Percentiles rank a stretch among this genome's conserved stretches.
Evolutionary conservation across 208 protist genomes (phyloP).

Genomic region (Leishmania arabica): DNA sequence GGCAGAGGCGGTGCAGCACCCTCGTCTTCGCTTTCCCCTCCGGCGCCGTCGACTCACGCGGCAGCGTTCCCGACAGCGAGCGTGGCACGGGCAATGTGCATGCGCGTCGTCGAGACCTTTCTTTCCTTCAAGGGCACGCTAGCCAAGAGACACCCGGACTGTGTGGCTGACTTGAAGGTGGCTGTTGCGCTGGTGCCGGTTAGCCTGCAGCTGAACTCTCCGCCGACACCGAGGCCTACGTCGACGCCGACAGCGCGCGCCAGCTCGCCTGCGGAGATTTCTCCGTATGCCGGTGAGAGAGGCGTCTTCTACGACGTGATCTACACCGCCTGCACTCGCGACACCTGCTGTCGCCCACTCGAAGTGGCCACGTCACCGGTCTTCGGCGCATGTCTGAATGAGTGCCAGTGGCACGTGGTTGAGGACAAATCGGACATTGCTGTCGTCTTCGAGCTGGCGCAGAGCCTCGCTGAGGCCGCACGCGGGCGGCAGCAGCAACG

Average conservation of each 20-base stretch:
- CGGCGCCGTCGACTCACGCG: not conserved
- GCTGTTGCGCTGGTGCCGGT: slow-evolving; percentile 21
- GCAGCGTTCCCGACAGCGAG: not conserved
- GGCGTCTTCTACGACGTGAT: slow-evolving; percentile 28
- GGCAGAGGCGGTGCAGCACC: not conserved
- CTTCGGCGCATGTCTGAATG: slow-evolving; percentile 48
- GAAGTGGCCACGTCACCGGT: slow-evolving; percentile 47
- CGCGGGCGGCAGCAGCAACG: not conserved
- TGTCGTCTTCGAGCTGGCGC: slow-evolving; percentile 8
- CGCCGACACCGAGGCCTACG: not conserved
- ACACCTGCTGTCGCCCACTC: slow-evolving; percentile 16
- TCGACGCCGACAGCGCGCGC: not conserved
- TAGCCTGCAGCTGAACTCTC: not conserved
- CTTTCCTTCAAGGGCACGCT: slow-evolving; percentile 7
- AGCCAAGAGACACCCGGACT: not conserved
- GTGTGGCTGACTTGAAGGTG: slow-evolving; percentile 15
- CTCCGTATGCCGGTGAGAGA: not conserved
- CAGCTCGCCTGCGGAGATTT: not conserved
- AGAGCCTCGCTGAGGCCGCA: not conserved
- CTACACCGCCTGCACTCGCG: slow-evolving; percentile 10
- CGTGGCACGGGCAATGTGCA: slow-evolving; percentile 17
- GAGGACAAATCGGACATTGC: slow-evolving; percentile 33
- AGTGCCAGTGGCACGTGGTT: slow-evolving; percentile 38
- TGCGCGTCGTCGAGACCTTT: slow-evolving; percentile 16
- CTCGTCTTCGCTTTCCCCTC: not conserved